A percentile compares a stretch with the other conserved stretches of the same genome.
phyloP scores from a whole-genome alignment of 345 rosid species.

The Citropsis articulata region DNA sequence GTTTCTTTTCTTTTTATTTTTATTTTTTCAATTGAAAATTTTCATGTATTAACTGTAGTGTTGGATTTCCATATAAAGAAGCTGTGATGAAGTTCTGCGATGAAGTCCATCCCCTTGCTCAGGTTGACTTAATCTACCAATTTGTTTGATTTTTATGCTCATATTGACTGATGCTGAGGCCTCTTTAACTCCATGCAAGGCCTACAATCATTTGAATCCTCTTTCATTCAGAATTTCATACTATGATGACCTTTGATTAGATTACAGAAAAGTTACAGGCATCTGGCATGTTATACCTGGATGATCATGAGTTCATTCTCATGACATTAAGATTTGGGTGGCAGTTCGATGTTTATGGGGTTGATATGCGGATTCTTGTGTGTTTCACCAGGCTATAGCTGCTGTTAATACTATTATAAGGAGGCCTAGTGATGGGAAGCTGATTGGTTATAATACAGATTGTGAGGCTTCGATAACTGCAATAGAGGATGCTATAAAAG shows the following conservation, averaged over 20 bases:
- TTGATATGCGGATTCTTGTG: neutral
- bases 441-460: conserved; percentile 52
- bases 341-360: neutral
- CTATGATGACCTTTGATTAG: neutral
- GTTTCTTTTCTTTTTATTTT: neutral
- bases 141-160: neutral
- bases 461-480: conserved; percentile 53
- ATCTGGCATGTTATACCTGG: neutral
- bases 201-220: neutral
- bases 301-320: neutral
- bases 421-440: conserved; percentile 46
- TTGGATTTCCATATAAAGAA: conserved; percentile 55
- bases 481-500: conserved; percentile 56
- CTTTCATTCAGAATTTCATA: neutral
- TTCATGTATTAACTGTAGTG: conserved; percentile 28
- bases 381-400: conserved; percentile 39
- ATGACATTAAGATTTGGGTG: neutral
- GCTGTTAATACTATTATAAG: conserved; percentile 53
- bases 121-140: conserved; percentile 27
- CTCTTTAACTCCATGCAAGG: neutral
- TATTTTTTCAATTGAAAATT: neutral
- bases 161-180: neutral
- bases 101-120: conserved; percentile 50
- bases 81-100: conserved; percentile 41
- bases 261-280: neutral